phyloP scores from a whole-genome alignment of 169 alveolate genomes.

The Plasmodium blacklocki region DNA sequence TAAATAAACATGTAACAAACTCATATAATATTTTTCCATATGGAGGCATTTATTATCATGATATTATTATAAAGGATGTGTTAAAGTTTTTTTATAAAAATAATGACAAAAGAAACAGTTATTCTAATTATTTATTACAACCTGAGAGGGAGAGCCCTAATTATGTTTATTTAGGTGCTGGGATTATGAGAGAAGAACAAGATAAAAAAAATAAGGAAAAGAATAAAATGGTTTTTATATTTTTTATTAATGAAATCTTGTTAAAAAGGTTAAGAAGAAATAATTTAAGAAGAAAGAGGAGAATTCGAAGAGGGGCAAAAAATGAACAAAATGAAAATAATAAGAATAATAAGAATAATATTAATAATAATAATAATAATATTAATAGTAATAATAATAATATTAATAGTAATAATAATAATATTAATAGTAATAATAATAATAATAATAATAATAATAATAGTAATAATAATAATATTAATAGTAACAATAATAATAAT shows the following conservation, averaged over 20 bases:
- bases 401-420: background rate
- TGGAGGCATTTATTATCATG: slow-evolving; percentile 67
- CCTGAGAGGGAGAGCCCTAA: background rate
- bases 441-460: too few species aligned
- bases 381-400: background rate
- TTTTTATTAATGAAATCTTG: slow-evolving; percentile 52
- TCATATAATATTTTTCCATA: slow-evolving; percentile 58
- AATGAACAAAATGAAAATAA: background rate
- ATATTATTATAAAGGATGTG: slow-evolving; percentile 55
- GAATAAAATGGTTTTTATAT: slow-evolving; percentile 70
- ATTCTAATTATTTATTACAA: background rate
- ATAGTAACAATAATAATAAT: too few species aligned
- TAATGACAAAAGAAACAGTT: background rate
- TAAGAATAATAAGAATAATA: background rate
- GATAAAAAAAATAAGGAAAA: slow-evolving; percentile 44
- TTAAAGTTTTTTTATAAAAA: slow-evolving; percentile 22
- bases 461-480: too few species aligned
- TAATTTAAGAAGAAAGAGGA: background rate
- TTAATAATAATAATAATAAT: too few species aligned
- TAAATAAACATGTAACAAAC: slow-evolving; percentile 15
- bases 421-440: background rate
- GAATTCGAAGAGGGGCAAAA: background rate
- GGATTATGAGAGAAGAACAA: slow-evolving; percentile 33
- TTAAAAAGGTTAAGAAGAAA: slow-evolving; percentile 7
- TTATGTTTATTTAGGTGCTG: slow-evolving; percentile 60